Evolutionary conservation across 73 alveolate genomes (phyloP).

Genomic region (Uronychia setigera): DNA sequence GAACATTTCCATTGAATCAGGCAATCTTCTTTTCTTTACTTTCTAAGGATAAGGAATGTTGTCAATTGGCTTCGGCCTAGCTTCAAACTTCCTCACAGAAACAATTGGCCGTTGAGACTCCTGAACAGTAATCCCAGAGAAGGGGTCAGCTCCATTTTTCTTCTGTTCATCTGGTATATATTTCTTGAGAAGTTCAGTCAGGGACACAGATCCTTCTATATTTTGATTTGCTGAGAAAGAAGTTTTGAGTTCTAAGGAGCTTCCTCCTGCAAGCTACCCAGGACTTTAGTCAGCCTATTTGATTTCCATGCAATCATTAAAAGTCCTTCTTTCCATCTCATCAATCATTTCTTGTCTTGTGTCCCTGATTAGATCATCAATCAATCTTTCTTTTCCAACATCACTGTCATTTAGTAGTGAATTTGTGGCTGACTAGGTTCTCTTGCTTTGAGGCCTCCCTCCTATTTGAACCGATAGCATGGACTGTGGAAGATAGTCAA

Average conservation of each 20-base stretch:
- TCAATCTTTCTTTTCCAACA: not conserved
- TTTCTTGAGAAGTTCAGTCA: not conserved
- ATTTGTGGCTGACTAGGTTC: not conserved
- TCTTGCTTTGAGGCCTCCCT: not conserved
- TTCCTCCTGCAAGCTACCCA: no score
- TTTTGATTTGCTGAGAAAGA: not conserved
- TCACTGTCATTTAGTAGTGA: not conserved
- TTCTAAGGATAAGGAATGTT: no score
- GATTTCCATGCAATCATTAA: not conserved
- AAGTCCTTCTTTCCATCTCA: not conserved
- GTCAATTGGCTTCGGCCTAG: no score
- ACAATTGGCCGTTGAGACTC: not conserved
- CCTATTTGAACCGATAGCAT: not conserved
- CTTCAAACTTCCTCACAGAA: not conserved
- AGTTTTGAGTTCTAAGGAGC: not conserved
- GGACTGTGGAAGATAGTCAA: not conserved
- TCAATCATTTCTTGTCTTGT: not conserved
- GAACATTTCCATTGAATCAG: no score
- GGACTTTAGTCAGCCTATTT: not conserved
- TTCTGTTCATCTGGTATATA: not conserved
- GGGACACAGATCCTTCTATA: not conserved
- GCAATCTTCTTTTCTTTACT: no score
- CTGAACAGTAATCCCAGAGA: not conserved
- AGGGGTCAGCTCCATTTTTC: no score
- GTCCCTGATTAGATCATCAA: not conserved